phyloP scores from a whole-genome alignment of 2,329 filamentous ascomycete species.

The Zasmidium cellare region DNA sequence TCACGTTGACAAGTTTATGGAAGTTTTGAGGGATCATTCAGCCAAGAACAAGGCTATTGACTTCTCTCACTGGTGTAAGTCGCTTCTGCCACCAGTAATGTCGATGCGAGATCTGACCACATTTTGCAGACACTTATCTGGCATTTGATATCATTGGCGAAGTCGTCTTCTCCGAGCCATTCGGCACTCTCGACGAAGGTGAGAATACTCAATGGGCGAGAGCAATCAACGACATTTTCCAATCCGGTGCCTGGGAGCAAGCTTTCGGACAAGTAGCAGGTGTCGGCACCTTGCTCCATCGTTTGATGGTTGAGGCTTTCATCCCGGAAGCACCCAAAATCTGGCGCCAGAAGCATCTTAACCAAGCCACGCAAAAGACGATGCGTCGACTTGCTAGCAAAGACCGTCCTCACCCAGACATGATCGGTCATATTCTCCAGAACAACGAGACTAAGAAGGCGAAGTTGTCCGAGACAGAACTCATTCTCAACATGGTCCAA shows the following conservation, averaged over 20 bases:
- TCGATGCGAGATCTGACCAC: background rate
- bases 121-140: background rate
- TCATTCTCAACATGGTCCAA: slow-evolving; percentile 15
- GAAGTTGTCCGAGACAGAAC: slow-evolving; percentile 5
- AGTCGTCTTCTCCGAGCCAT: slow-evolving; percentile 3
- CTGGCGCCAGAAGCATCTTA: slow-evolving; percentile 6
- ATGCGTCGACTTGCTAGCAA: slow-evolving; percentile 6
- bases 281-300: slow-evolving; percentile 3
- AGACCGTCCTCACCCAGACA: slow-evolving; percentile 2
- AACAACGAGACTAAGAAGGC: slow-evolving; percentile 9
- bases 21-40: background rate
- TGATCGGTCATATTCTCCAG: slow-evolving; percentile 6
- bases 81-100: background rate
- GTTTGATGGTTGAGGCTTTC: background rate
- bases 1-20: slow-evolving; percentile 1
- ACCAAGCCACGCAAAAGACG: slow-evolving; percentile 10
- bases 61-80: slow-evolving; percentile 3
- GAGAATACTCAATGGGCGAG: slow-evolving; percentile 8
- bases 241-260: slow-evolving; percentile 14
- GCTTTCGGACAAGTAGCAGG: slow-evolving; percentile 11
- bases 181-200: background rate
- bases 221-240: slow-evolving; percentile 10
- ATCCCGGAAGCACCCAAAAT: slow-evolving; percentile 2
- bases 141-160: slow-evolving; percentile 6
- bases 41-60: background rate